Conservation (phyloP, 805 yeast genomes). For the Vanderwaltozyma tropicalis region DNA sequence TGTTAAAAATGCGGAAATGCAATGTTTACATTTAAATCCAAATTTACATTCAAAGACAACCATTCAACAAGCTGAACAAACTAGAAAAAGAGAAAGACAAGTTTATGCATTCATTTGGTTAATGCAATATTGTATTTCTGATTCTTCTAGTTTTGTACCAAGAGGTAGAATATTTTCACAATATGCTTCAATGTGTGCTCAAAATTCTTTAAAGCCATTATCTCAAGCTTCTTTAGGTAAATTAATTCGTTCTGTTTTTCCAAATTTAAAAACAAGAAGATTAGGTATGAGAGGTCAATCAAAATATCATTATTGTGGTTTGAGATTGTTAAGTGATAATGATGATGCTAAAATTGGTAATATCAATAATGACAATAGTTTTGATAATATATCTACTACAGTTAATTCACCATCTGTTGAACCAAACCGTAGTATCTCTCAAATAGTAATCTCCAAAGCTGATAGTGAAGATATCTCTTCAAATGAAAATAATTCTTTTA, state of each 20-base stretch:
- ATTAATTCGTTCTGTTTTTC: conserved; percentile 53
- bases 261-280: conserved; percentile 61
- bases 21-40: conserved; percentile 23
- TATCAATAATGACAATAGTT: too few species aligned
- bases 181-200: conserved; percentile 48
- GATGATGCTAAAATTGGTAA: not conserved
- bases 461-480: not conserved
- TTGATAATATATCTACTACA: too few species aligned
- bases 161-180: conserved; percentile 59
- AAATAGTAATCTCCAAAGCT: not conserved
- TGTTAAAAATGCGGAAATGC: conserved; percentile 35
- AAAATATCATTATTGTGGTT: conserved; percentile 79
- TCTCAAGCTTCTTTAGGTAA: conserved; percentile 76
- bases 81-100: conserved; percentile 55
- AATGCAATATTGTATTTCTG: conserved; percentile 47
- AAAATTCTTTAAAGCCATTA: conserved; percentile 44
- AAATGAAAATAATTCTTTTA: not conserved
- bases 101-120: conserved; percentile 78
- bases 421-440: too few species aligned
- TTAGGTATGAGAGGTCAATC: conserved; percentile 76
- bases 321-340: conserved; percentile 31
- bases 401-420: too few species aligned
- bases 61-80: conserved; percentile 25
- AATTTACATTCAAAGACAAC: conserved; percentile 22
- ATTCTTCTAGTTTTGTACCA: conserved; percentile 46